phyloP scores from a whole-genome alignment of 768 basidiomycete species.

The Crepidotus variabilis region DNA sequence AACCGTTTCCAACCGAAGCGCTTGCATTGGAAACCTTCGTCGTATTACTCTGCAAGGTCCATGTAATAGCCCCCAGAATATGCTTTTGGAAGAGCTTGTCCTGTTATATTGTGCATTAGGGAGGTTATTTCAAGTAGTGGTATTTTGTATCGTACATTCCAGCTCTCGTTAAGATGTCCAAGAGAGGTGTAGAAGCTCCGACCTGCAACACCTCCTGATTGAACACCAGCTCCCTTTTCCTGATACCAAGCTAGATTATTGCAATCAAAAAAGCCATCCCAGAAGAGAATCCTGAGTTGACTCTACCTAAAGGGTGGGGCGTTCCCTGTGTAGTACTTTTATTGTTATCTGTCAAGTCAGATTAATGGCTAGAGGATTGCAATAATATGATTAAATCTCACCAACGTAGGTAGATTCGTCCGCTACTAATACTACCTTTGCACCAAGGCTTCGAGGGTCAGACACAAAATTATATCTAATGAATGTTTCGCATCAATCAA shows the following conservation, averaged over 20 bases:
- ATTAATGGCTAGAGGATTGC: too few relatives aligned
- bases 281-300: neutral
- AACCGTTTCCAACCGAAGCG: constrained; percentile 60
- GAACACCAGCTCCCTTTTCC: constrained; percentile 65
- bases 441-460: constrained; percentile 63
- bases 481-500: neutral
- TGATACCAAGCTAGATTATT: constrained; percentile 73
- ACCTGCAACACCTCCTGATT: constrained; percentile 47
- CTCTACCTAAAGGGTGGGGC: constrained; percentile 73
- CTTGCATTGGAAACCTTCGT: constrained; percentile 61
- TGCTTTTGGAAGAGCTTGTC: constrained; percentile 68
- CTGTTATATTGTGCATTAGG: constrained; percentile 27
- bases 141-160: constrained; percentile 49
- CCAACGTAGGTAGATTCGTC: constrained; percentile 64
- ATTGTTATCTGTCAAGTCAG: neutral
- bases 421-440: constrained; percentile 58
- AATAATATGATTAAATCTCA: constrained; percentile 18
- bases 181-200: constrained; percentile 84
- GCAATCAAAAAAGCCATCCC: neutral
- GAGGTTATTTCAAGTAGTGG: neutral
- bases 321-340: constrained; percentile 41
- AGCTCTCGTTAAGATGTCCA: constrained; percentile 77
- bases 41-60: constrained; percentile 69
- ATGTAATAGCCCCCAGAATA: constrained; percentile 70
- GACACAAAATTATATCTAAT: constrained; percentile 68